Evolutionary conservation across 192 early-diverging fungal species (phyloP).

Genomic region (Physocladia obscura): DNA sequence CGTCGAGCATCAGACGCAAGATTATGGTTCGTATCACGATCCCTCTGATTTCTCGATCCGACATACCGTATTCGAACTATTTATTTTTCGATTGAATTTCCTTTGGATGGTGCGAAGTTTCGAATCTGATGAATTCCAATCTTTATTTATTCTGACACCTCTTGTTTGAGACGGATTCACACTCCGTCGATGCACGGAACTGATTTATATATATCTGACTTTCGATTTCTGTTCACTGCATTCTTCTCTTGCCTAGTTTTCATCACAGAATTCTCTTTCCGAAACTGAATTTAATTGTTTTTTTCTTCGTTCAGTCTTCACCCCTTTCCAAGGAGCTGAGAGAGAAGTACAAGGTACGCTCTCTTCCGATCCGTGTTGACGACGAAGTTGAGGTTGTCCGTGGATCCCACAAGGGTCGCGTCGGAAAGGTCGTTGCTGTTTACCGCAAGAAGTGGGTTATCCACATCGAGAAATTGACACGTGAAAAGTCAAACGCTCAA

Average conservation of each 20-base stretch:
- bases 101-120: background rate
- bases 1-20: conserved; percentile 88
- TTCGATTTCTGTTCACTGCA: background rate
- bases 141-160: conserved; percentile 13
- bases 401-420: conserved; percentile 94
- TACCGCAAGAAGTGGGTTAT: conserved; percentile 99
- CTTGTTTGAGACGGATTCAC: conserved; percentile 19
- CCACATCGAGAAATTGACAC: conserved; percentile 94
- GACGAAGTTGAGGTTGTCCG: conserved; percentile 96
- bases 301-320: conserved; percentile 41
- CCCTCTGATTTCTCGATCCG: background rate
- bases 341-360: conserved; percentile 92
- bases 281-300: background rate
- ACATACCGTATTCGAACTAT: background rate
- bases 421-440: conserved; percentile 93
- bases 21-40: conserved; percentile 67
- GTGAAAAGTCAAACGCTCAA: conserved; percentile 97
- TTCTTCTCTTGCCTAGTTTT: background rate
- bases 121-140: conserved; percentile 6
- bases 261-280: background rate
- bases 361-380: conserved; percentile 95
- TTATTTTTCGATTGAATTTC: background rate
- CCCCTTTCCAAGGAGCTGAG: conserved; percentile 97
- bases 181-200: conserved; percentile 11
- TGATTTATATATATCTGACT: conserved; percentile 3